These are phyloP conservation scores for Acidiella bohemica DNA, from an alignment of 495 filamentous ascomycete species.

Conservation along the genomic window DNA sequence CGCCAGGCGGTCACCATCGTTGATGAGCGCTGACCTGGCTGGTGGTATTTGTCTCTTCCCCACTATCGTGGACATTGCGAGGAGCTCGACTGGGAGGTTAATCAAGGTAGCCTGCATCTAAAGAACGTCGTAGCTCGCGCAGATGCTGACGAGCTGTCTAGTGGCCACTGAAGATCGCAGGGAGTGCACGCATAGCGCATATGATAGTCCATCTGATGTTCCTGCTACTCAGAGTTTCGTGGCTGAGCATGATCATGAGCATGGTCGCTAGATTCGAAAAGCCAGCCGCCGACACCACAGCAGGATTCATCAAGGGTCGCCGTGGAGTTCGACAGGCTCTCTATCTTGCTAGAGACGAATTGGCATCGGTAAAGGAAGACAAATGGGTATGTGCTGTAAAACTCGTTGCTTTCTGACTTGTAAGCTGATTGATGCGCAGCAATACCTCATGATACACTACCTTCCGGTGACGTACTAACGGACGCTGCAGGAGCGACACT, in stretches of 20 bases:
- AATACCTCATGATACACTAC: too few species aligned
- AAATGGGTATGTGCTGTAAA: too few species aligned
- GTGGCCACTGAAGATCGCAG: slow-evolving; percentile 4
- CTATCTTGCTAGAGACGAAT: neutral
- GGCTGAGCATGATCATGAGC: slow-evolving; percentile 6
- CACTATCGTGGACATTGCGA: slow-evolving; percentile 24
- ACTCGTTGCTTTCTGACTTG: too few species aligned
- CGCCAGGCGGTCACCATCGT: slow-evolving; percentile 2
- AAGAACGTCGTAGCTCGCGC: neutral
- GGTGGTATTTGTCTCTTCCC: slow-evolving; percentile 26
- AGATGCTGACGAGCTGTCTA: neutral
- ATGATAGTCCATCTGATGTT: slow-evolving; percentile 11
- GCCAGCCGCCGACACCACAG: neutral
- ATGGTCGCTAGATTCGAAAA: slow-evolving; percentile 41
- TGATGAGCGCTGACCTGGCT: slow-evolving; percentile 12
- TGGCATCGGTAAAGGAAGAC: neutral
- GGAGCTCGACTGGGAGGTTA: slow-evolving; percentile 22
- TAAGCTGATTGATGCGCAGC: too few species aligned
- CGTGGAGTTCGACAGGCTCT: neutral
- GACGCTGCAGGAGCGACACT: too few species aligned
- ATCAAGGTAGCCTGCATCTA: slow-evolving; percentile 13
- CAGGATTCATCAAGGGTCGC: neutral
- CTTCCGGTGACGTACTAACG: too few species aligned
- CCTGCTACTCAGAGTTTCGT: slow-evolving; percentile 6
- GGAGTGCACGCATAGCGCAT: slow-evolving; percentile 2